A percentile compares a stretch with the other conserved stretches of the same genome.
These are phyloP conservation scores for Fusarium oligoseptatum DNA, from an alignment of 2,329 filamentous ascomycete species.

Conservation along the genomic window DNA sequence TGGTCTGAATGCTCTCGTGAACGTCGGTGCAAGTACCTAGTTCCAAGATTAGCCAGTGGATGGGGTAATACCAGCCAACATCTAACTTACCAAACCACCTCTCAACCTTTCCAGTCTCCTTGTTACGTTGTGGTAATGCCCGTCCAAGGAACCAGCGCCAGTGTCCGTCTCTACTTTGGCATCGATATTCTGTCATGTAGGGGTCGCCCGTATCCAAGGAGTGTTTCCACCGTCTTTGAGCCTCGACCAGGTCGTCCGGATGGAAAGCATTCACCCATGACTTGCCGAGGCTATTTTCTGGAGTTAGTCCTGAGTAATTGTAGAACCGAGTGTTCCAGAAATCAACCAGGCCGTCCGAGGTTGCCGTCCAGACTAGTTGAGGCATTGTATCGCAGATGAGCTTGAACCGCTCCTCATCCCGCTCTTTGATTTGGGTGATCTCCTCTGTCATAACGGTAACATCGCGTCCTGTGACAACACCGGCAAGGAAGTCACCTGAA, in stretches of 20 bases:
- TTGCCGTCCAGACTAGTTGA: conserved; percentile 81
- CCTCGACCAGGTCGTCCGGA: conserved; percentile 74
- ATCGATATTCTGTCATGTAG: conserved; percentile 79
- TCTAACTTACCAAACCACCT: conserved; percentile 77
- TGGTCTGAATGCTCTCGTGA: conserved; percentile 78
- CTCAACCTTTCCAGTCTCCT: conserved; percentile 75
- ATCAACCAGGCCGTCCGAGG: conserved; percentile 74
- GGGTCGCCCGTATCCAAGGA: conserved; percentile 76
- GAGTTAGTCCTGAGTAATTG: conserved; percentile 78
- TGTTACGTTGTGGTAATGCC: conserved; percentile 76
- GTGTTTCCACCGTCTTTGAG: conserved; percentile 69
- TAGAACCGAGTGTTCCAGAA: conserved; percentile 86
- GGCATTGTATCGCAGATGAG: conserved; percentile 82
- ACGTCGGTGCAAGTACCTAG: conserved; percentile 80
- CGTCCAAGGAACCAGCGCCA: conserved; percentile 86
- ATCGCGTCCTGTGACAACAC: conserved; percentile 78
- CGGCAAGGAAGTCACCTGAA: conserved; percentile 80
- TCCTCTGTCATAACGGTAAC: conserved; percentile 78
- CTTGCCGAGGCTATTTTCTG: conserved; percentile 71
- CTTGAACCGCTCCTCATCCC: conserved; percentile 80
- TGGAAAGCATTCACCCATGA: conserved; percentile 77
- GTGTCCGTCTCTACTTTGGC: conserved; percentile 73
- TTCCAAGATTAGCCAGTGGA: background rate
- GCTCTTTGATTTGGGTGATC: conserved; percentile 76
- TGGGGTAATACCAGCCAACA: background rate